phyloP scores from a whole-genome alignment of 2,329 filamentous ascomycete genomes.

The Penicillium sp. region DNA sequence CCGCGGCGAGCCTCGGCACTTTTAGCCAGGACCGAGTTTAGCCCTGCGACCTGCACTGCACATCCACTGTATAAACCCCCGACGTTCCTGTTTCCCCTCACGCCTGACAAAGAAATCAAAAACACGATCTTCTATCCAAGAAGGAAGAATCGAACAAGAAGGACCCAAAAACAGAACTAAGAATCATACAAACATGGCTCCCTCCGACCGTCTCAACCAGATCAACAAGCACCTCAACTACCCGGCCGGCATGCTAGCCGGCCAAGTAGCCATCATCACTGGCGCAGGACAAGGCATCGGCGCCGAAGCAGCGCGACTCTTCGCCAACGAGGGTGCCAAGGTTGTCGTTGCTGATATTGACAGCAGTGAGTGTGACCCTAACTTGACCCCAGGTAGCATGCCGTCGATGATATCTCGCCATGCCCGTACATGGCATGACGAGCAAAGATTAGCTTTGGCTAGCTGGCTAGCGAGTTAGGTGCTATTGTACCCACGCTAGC shows the following conservation, averaged over 20 bases:
- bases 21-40: slow-evolving; percentile 14
- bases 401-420: not conserved
- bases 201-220: slow-evolving; percentile 65
- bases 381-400: not conserved
- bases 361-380: slow-evolving; percentile 53
- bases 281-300: slow-evolving; percentile 86
- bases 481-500: not conserved
- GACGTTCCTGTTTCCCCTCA: slow-evolving; percentile 6
- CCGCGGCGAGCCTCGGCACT: slow-evolving; percentile 30
- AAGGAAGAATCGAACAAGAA: not conserved
- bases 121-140: slow-evolving; percentile 11
- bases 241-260: slow-evolving; percentile 75
- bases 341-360: slow-evolving; percentile 86
- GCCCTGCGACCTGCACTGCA: not conserved
- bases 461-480: not conserved
- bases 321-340: slow-evolving; percentile 85
- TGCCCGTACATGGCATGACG: slow-evolving; percentile 3
- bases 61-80: slow-evolving; percentile 18
- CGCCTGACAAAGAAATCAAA: not conserved
- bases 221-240: slow-evolving; percentile 80
- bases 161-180: not conserved
- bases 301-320: slow-evolving; percentile 77
- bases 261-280: slow-evolving; percentile 85
- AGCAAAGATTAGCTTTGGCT: not conserved
- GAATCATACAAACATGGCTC: slow-evolving; percentile 39